These are phyloP conservation scores for Diaporthe vexans DNA, from an alignment of 2,329 filamentous ascomycete genomes.

Conservation along the genomic window DNA sequence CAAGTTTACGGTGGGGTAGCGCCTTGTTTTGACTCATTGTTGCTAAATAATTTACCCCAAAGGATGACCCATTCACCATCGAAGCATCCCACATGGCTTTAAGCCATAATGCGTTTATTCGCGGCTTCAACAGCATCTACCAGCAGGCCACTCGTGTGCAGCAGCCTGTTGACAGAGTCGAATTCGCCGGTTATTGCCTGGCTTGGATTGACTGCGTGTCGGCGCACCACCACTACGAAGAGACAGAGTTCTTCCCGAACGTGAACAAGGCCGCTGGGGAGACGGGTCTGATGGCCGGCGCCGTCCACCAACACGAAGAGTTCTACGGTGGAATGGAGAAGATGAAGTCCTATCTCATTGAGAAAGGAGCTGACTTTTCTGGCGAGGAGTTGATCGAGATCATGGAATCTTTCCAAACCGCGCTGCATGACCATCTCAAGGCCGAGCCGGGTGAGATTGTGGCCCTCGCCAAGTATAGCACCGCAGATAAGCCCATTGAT, in stretches of 20 bases:
- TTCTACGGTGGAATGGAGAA: not conserved
- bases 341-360: conserved; percentile 10
- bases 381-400: conserved; percentile 40
- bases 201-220: conserved; percentile 44
- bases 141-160: conserved; percentile 43
- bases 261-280: conserved; percentile 43
- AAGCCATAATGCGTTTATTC: conserved; percentile 47
- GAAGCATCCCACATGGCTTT: conserved; percentile 46
- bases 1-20: too few relatives aligned
- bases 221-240: conserved; percentile 45
- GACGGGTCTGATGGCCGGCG: conserved; percentile 42
- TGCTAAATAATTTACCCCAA: too few relatives aligned
- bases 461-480: conserved; percentile 44
- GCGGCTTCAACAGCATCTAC: conserved; percentile 47
- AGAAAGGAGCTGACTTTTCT: conserved; percentile 31
- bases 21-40: too few relatives aligned
- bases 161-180: conserved; percentile 40
- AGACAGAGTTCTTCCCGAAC: conserved; percentile 44
- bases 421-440: conserved; percentile 43
- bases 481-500: conserved; percentile 43
- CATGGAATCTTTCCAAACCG: conserved; percentile 45
- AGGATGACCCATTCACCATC: conserved; percentile 39
- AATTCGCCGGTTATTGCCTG: conserved; percentile 45
- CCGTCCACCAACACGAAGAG: not conserved
- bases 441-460: conserved; percentile 44